Evolutionary conservation across 345 rosid species (phyloP).

Genomic region (Salix purpurea): DNA sequence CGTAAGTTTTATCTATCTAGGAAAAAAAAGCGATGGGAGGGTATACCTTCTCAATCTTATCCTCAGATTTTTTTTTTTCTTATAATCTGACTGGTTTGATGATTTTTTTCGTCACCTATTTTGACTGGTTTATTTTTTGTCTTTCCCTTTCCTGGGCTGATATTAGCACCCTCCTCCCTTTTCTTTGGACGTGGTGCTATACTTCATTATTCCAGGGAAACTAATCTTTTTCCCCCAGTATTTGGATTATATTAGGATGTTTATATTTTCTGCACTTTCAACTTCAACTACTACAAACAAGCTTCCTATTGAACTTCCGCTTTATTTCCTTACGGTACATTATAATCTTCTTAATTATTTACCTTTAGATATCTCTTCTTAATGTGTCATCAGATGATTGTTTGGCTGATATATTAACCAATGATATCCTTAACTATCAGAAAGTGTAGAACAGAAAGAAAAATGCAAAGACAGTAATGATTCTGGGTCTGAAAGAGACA

Average conservation of each 20-base stretch:
- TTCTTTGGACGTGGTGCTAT: slow-evolving; percentile 4
- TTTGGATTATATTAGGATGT: slow-evolving; percentile 31
- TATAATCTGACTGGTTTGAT: background rate
- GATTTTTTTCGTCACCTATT: background rate
- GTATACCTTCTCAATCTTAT: background rate
- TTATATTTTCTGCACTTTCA: slow-evolving; percentile 36
- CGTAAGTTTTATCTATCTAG: background rate
- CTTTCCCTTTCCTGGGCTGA: background rate
- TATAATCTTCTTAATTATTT: slow-evolving; percentile 18
- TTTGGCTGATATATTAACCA: slow-evolving; percentile 19
- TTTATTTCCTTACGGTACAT: slow-evolving; percentile 26
- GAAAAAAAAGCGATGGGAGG: background rate
- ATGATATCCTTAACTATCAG: slow-evolving; percentile 22
- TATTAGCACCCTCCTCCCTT: background rate
- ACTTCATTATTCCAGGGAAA: slow-evolving; percentile 18
- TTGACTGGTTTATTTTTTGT: background rate
- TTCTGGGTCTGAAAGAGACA: slow-evolving; percentile 28
- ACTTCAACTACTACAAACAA: slow-evolving; percentile 32
- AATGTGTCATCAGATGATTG: slow-evolving; percentile 12
- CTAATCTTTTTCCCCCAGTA: slow-evolving; percentile 23
- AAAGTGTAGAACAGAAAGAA: slow-evolving; percentile 28
- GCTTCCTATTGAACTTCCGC: slow-evolving; percentile 30
- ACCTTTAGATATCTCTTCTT: slow-evolving; percentile 13
- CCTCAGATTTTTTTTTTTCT: background rate
- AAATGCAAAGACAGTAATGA: slow-evolving; percentile 24